Percentiles rank a stretch among this genome's conserved stretches.
These are phyloP conservation scores for Irpex sp. DNA, from an alignment of 1,284 basidiomycete genomes.

Conservation along the genomic window DNA sequence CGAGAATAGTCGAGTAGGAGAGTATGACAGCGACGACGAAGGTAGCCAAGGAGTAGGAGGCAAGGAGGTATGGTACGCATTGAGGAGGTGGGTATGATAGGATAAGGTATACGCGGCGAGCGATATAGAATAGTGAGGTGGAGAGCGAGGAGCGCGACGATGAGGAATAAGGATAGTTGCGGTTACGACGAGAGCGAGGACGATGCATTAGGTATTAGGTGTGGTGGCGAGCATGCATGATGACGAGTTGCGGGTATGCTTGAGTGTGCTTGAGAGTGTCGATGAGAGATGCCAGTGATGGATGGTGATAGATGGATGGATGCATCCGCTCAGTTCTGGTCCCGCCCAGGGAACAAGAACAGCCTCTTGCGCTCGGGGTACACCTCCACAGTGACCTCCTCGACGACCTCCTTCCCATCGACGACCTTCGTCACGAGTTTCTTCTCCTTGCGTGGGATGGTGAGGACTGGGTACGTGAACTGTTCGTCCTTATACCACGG, in stretches of 20 bases:
- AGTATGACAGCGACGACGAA: no score
- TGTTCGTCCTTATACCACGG: conserved; percentile 69
- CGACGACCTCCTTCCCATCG: conserved; percentile 23
- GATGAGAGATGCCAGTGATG: no score
- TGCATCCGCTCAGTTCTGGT: neutral
- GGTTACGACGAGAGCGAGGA: neutral
- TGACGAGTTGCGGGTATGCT: neutral
- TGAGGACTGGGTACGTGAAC: conserved; percentile 63
- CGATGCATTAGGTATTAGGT: neutral
- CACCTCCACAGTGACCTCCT: conserved; percentile 28
- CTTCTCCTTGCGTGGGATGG: conserved; percentile 51
- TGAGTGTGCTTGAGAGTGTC: neutral
- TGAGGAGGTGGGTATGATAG: conserved; percentile 1
- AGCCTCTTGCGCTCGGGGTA: conserved; percentile 39
- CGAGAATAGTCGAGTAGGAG: no score
- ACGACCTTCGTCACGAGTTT: conserved; percentile 45
- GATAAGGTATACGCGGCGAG: neutral
- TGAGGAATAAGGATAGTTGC: neutral
- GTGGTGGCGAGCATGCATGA: neutral
- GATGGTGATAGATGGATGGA: neutral
- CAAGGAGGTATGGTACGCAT: neutral
- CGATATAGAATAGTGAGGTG: neutral
- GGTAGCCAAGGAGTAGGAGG: neutral
- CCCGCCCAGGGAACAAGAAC: conserved; percentile 38
- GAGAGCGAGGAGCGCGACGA: neutral